Percentiles rank a stretch among this genome's conserved stretches.
Evolutionary conservation across 1,284 basidiomycete genomes (phyloP).

Genomic region (Austroboletus novae-zelandiae): DNA sequence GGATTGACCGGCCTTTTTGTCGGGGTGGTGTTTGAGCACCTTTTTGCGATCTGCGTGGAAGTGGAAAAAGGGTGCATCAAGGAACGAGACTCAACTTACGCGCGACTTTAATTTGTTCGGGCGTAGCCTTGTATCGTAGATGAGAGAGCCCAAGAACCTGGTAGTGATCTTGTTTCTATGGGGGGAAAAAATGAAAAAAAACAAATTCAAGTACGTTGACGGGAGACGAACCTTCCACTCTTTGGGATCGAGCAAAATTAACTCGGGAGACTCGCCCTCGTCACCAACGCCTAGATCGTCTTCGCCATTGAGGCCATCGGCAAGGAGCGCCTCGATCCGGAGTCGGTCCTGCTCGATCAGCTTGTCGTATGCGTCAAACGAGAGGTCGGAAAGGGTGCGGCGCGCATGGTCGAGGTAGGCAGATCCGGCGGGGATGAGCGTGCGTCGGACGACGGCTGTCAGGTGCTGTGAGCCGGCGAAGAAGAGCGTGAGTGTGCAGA

Average conservation of each 20-base stretch:
- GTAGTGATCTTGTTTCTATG: slow-evolving; percentile 96
- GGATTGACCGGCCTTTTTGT: slow-evolving; percentile 87
- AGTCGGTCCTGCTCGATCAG: slow-evolving; percentile 54
- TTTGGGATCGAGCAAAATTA: slow-evolving; percentile 86
- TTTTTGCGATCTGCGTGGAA: slow-evolving; percentile 85
- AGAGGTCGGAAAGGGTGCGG: slow-evolving; percentile 69
- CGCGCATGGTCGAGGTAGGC: slow-evolving; percentile 82
- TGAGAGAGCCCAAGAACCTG: slow-evolving; percentile 93
- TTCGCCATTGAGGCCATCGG: slow-evolving; percentile 56
- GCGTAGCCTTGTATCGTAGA: slow-evolving; percentile 84
- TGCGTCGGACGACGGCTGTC: slow-evolving; percentile 30
- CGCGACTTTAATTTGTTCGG: slow-evolving; percentile 94
- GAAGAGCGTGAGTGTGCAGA: not conserved
- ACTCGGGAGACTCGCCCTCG: slow-evolving; percentile 77
- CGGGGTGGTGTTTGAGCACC: slow-evolving; percentile 98
- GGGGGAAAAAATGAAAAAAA: not conserved
- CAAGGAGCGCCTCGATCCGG: slow-evolving; percentile 53
- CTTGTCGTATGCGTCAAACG: slow-evolving; percentile 80
- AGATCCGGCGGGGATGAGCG: slow-evolving; percentile 77
- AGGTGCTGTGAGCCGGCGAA: not conserved
- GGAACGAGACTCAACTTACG: slow-evolving; percentile 56
- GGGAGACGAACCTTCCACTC: slow-evolving; percentile 85
- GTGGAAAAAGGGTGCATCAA: not conserved
- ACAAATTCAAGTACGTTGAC: not conserved
- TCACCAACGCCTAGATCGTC: slow-evolving; percentile 93